Conservation (phyloP, 495 filamentous ascomycete species). For the Stereocaulon alpinum region DNA sequence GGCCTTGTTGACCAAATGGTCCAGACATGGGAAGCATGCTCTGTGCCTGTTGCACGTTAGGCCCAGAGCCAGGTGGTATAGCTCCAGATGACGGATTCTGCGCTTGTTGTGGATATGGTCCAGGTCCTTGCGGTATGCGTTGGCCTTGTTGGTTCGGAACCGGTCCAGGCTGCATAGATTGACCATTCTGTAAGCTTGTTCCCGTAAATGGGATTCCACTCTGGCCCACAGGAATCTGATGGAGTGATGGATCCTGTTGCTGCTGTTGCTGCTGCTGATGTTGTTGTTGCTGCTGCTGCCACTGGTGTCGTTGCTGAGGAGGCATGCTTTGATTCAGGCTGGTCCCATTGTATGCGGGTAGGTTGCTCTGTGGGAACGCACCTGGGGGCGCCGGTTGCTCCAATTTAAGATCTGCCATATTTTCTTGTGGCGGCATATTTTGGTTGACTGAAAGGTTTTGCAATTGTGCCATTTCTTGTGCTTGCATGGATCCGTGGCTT, state of each 20-base stretch:
- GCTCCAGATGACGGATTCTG: not conserved
- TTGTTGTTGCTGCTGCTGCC: too few species aligned
- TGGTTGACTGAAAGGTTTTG: constrained; percentile 1
- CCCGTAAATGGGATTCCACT: not conserved
- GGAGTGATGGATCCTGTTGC: not conserved
- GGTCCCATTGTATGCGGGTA: not conserved
- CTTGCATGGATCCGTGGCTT: not conserved
- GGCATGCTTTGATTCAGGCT: not conserved
- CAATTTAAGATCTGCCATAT: not conserved
- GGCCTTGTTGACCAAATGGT: not conserved
- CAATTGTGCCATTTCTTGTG: not conserved
- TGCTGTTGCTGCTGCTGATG: too few species aligned
- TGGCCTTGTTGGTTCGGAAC: not conserved
- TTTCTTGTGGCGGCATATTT: not conserved
- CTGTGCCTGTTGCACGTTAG: not conserved
- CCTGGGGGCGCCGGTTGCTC: not conserved
- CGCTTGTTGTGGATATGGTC: not conserved
- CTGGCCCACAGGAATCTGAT: not conserved
- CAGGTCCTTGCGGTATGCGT: not conserved
- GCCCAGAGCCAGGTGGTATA: not conserved
- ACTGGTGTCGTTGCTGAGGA: not conserved
- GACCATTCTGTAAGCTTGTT: not conserved
- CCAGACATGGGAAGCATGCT: not conserved
- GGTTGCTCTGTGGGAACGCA: not conserved
- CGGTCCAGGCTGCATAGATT: not conserved